Percentiles rank a stretch among this genome's conserved stretches.
phyloP scores from a whole-genome alignment of 2,329 filamentous ascomycete genomes.

The Lasiodiplodia sp. region DNA sequence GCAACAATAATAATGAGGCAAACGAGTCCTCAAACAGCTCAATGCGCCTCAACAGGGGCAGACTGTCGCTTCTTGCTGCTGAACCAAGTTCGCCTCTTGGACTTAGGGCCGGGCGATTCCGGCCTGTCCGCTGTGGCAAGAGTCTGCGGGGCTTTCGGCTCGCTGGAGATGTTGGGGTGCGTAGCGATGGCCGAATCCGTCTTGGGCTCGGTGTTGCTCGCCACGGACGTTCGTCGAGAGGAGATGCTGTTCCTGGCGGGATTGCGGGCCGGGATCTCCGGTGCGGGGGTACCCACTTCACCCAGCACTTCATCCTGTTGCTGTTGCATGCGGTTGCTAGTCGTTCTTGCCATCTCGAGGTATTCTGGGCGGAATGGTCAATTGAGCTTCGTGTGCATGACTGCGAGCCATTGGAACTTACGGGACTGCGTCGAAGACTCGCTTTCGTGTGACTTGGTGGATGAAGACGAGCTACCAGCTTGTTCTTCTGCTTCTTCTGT shows the following conservation, averaged over 20 bases:
- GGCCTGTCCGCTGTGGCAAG: neutral
- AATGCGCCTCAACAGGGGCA: constrained; percentile 5
- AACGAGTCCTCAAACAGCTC: neutral
- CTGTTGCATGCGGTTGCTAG: constrained; percentile 14
- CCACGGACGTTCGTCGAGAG: constrained; percentile 6
- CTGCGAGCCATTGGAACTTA: neutral
- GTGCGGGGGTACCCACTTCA: neutral
- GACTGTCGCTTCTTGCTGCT: constrained; percentile 12
- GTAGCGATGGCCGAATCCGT: neutral
- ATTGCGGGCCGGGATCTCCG: constrained; percentile 21
- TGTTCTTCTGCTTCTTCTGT: constrained; percentile 16
- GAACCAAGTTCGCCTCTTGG: constrained; percentile 28
- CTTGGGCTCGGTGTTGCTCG: constrained; percentile 12
- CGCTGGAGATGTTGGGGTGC: neutral
- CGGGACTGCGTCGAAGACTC: constrained; percentile 18
- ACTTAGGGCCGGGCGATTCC: constrained; percentile 1
- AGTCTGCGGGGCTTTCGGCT: neutral
- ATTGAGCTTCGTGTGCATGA: no score
- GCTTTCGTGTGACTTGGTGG: constrained; percentile 16
- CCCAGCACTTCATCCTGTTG: neutral
- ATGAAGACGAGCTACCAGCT: constrained; percentile 24
- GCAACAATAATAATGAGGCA: neutral
- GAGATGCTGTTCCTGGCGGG: constrained; percentile 19
- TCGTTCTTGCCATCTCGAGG: constrained; percentile 16
- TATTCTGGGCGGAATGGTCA: constrained; percentile 9